phyloP scores from a whole-genome alignment of 768 basidiomycete species.

The Coprinopsis cinerea region DNA sequence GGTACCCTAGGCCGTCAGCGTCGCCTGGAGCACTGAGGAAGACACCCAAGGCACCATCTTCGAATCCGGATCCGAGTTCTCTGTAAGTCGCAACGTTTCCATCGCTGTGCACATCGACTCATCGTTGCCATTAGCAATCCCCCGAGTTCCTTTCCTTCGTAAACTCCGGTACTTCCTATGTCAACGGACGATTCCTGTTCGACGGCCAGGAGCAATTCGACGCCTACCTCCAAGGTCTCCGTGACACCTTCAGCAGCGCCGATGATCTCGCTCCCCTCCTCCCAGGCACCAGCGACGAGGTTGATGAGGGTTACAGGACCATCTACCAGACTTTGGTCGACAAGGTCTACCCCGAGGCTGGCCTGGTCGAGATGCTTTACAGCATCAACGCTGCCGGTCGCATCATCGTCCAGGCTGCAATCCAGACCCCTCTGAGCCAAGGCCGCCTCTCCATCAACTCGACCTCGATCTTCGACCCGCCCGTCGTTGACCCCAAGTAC shows the following conservation, averaged over 20 bases:
- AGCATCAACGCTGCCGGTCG: conserved; percentile 30
- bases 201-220: conserved; percentile 21
- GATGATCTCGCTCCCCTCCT: conserved; percentile 26
- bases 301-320: conserved; percentile 49
- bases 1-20: conserved; percentile 17
- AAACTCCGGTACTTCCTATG: conserved; percentile 60
- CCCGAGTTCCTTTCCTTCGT: conserved; percentile 48
- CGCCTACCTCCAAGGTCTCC: conserved; percentile 16
- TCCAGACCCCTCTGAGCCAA: conserved; percentile 63
- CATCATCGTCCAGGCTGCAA: conserved; percentile 56
- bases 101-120: too few relatives aligned
- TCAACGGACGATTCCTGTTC: conserved; percentile 47
- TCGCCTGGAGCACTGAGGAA: conserved; percentile 17
- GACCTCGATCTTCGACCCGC: conserved; percentile 50
- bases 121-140: too few relatives aligned
- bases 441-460: conserved; percentile 58
- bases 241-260: conserved; percentile 8
- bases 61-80: conserved; percentile 21
- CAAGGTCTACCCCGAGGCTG: conserved; percentile 35
- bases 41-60: conserved; percentile 25
- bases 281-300: conserved; percentile 36
- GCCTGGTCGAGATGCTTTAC: conserved; percentile 52
- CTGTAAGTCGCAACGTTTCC: conserved; percentile 16
- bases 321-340: conserved; percentile 43
- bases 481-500: conserved; percentile 63